Base-by-base conservation (phyloP, 768 basidiomycete genomes). In the Auricularia cornea region DNA sequence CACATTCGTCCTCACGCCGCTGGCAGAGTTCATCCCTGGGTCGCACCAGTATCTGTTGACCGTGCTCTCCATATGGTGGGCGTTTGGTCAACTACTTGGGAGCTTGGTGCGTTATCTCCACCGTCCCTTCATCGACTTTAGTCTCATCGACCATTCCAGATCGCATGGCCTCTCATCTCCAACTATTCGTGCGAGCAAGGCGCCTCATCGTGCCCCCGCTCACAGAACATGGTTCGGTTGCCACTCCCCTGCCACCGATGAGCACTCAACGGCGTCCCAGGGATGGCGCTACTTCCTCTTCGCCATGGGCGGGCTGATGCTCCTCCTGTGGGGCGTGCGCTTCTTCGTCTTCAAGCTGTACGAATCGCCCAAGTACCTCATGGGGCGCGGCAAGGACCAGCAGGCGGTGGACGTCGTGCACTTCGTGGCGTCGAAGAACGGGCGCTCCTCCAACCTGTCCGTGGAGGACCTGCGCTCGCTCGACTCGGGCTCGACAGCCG, bases 251-350 rank as follows among this genome's bases (percentile, higher is more conserved):
- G n/a, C n/a, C n/a, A n/a, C n/a, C n/a, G n/a, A n/a, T n/a, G n/a
- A n/a, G n/a, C 23, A 26, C 41, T 29, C n/a, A 41, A 3, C 38
- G 8, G 18, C 28, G 16, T 26, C n/a, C 10, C 57, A 81, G 73
- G 89, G 89, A 23, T 91, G 89, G 89, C 79, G 89, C 28, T 89
- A 89, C 71, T 85, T 89, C 70, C 75, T 89, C n/a, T 88, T 81
- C 69, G 73, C 82, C 14, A 84, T 90, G 83, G 88, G 89, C 6
- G 88, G 85, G 0, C 70, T 89, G 38, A 89, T 88, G 75, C 74
- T 90, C 62, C 20, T 85, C 44, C 75, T 88, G 51, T 89, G 83
- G 78, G 66, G 76, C 12, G 70, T 87, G 29, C 85, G 87, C 28
- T 86, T 87, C 75, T 83, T 87, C 73, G 70, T 83, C 48, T 90